Evolutionary conservation across 1,284 basidiomycete genomes (phyloP), one percentile per base, ranked within the genome.

Genomic region (Marasmius tenuissimus): DNA sequence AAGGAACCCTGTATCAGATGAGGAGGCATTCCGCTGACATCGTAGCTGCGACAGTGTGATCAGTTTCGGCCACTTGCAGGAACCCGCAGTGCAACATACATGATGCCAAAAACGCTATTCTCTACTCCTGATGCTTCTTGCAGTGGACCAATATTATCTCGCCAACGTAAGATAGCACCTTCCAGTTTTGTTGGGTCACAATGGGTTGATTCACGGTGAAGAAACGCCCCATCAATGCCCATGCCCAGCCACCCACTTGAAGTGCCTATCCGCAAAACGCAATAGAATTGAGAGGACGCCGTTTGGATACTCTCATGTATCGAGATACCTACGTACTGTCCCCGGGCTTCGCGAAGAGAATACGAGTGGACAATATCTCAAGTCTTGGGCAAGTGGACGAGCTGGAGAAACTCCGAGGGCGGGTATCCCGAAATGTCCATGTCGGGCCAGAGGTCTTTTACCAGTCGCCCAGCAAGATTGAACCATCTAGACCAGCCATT

Each of bases 401-500:
- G 84, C 14, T 81, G 78, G 68, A 82, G 91, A 12, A 92, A 81
- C 70, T 93, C 91, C 1, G 85, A 85, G 9, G 84, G 78, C 1
- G 83, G 81, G 68, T 89, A 91, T 14, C n/a, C n/a, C n/a, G n/a
- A n/a, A n/a, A n/a, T n/a, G n/a, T n/a, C n/a, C n/a, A n/a, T n/a
- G n/a, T 92, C 90, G 0, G 91, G 90, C 89, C 88, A 92, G 34
- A 89, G 69, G 72, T 92, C 90, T 57, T 81, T 83, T 66, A 87
- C 89, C 1, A 87, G 85, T 5, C 78, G 81, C 14, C 88, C 88
- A 16, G 88, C 89, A 34, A 75, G 69, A 64, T 84, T 79, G 70
- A 91, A 85, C 90, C 89, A 92, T 67, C 92, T 90, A 18, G 91
- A 76, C 90, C 89, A 92, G 37, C 89, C 89, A 66, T 91, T 88